These are phyloP conservation scores for Tilletia caries DNA, from an alignment of 1,284 basidiomycete genomes.

Conservation along the genomic window DNA sequence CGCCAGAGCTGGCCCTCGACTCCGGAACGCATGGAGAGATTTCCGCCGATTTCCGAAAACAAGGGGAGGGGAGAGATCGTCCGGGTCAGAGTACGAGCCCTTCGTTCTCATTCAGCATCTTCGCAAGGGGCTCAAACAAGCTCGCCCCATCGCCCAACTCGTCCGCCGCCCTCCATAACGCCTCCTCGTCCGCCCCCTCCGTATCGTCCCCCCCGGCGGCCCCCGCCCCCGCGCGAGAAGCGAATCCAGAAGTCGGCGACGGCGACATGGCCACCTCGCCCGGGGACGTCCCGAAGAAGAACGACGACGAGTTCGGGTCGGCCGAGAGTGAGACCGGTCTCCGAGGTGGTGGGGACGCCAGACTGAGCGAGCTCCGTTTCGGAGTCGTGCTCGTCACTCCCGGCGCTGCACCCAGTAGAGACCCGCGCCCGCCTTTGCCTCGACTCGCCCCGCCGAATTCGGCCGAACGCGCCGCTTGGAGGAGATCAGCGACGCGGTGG, in stretches of 20 bases:
- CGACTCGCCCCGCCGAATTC: not conserved
- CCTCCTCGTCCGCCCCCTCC: not conserved
- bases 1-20: too few relatives aligned
- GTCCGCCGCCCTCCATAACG: not conserved
- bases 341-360: not conserved
- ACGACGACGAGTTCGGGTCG: not conserved
- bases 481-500: slow-evolving; percentile 3
- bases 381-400: not conserved
- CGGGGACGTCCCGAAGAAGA: not conserved
- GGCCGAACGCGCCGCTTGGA: slow-evolving; percentile 1
- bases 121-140: slow-evolving; percentile 3
- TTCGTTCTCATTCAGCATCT: slow-evolving; percentile 9
- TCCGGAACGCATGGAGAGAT: too few relatives aligned
- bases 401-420: not conserved
- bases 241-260: not conserved
- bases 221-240: not conserved
- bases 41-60: too few relatives aligned
- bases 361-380: not conserved
- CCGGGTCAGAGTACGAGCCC: not conserved
- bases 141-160: not conserved
- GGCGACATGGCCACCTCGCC: not conserved
- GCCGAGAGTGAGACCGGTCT: not conserved
- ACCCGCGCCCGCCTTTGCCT: not conserved
- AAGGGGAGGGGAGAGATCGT: not conserved
- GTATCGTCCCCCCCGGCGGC: not conserved